Base-by-base conservation (phyloP, 768 basidiomycete species). In the Suillus occidentalis region DNA sequence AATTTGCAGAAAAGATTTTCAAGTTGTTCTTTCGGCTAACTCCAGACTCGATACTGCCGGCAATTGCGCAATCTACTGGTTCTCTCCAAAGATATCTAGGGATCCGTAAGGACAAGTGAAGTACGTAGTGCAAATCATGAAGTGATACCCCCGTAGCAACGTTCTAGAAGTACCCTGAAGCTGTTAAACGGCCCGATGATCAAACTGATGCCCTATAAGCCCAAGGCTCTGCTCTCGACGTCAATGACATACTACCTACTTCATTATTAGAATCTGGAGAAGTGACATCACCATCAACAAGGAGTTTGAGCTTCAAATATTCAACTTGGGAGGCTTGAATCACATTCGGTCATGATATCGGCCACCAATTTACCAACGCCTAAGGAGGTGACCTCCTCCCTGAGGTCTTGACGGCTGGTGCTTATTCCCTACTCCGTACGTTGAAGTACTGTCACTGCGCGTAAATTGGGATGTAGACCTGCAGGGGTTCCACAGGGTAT, bases 401-500 rank as follows among this genome's bases (percentile, higher is more conserved):
- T 42, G 47, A 49, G 31, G 31, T 31, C 31, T 4, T 31, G 31
- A 31, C 2, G 12, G 43, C 10, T 22, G 22, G 25, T 28, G 25
- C 8, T 52, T 25, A 18, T 31, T 53, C 28, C 16, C 52, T 20
- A 18, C 10, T 20, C 4, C 16, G 28, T 31, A 6, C 4, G 8
- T 7, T 31, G 52, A 53, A 28, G 52, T 28, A 10, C 8, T 18
- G 9, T 18, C 50, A 18, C 14, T 28, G 25, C 13, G 8, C 4
- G 28, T 18, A 31, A 61, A 52, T 16, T 34, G 9, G n/a, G 42
- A 28, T 34, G 60, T 52, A 40, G 28, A 61, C 59, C 22, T 64
- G 59, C n/a, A 61, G 18, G 2, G 45, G 63, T 7, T 22, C 7
- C 45, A 64, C 12, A 18, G 63, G 37, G n/a, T 64, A 18, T 36